Evolutionary conservation across 371 early-diverging fungal species (phyloP).

Genomic region (Phascolomyces articulosus): DNA sequence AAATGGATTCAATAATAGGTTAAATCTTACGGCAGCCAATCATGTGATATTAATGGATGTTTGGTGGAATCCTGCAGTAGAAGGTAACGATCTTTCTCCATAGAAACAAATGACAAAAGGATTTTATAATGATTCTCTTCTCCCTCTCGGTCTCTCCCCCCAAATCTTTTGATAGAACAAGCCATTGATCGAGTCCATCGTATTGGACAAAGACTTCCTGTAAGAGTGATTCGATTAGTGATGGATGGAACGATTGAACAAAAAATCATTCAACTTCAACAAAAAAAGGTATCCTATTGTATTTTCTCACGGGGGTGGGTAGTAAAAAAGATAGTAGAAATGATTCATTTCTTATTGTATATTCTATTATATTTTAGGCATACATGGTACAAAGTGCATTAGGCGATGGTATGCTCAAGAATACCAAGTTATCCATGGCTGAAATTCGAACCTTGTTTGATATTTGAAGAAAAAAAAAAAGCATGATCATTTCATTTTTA

Average conservation of each 20-base stretch:
- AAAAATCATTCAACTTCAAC: conserved; percentile 58
- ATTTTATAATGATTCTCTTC: too few species aligned
- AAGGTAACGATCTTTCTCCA: conserved; percentile 38
- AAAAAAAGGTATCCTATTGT: conserved; percentile 40
- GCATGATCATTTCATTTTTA: neutral
- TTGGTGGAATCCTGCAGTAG: conserved; percentile 91
- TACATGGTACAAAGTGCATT: conserved; percentile 46
- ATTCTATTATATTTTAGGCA: conserved; percentile 26
- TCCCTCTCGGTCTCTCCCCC: too few species aligned
- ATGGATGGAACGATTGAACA: conserved; percentile 66
- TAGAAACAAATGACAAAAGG: neutral
- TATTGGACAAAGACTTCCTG: conserved; percentile 76
- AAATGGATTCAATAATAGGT: conserved; percentile 49
- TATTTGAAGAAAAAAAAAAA: conserved; percentile 18
- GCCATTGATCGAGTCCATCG: conserved; percentile 91
- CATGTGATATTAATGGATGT: conserved; percentile 78
- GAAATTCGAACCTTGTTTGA: conserved; percentile 50
- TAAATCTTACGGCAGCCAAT: conserved; percentile 77
- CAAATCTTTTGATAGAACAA: conserved; percentile 53
- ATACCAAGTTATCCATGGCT: conserved; percentile 38
- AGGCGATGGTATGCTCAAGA: conserved; percentile 41
- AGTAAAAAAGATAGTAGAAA: too few species aligned
- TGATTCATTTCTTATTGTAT: neutral
- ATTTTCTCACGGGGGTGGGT: neutral
- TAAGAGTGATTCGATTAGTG: conserved; percentile 60